Conservation (phyloP, 176 grass and related monocot species). For the Bromus sterilis region DNA sequence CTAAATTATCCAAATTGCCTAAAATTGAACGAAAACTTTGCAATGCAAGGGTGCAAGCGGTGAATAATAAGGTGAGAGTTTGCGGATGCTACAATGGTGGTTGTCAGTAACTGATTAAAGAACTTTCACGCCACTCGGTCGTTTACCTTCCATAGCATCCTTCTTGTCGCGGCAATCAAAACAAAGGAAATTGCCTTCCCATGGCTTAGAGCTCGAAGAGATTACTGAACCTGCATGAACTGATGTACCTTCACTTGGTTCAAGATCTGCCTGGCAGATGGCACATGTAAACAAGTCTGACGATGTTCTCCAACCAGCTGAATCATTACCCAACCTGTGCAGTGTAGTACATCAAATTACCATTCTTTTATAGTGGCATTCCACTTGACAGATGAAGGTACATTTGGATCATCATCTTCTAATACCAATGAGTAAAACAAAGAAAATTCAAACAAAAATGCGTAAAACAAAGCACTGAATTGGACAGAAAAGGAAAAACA, state of each 20-base stretch:
- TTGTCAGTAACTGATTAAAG: constrained; percentile 35
- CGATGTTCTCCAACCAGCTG: constrained; percentile 30
- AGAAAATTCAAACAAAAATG: not conserved
- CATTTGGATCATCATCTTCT: not conserved
- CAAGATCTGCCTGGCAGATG: constrained; percentile 85
- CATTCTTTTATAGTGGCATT: not conserved
- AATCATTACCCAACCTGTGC: constrained; percentile 61
- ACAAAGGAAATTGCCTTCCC: constrained; percentile 92
- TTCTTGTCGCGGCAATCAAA: constrained; percentile 84
- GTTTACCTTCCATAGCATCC: constrained; percentile 98
- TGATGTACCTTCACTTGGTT: constrained; percentile 77
- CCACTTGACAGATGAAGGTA: not conserved
- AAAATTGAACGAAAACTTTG: constrained; percentile 13
- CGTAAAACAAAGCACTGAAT: not conserved
- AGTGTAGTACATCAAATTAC: constrained; percentile 14
- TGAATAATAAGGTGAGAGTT: constrained; percentile 17
- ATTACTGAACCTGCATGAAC: constrained; percentile 78
- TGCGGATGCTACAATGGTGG: constrained; percentile 22
- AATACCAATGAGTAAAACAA: not conserved
- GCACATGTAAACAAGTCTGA: constrained; percentile 74
- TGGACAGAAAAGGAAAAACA: not conserved
- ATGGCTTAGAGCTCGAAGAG: constrained; percentile 76
- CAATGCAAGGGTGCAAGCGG: constrained; percentile 9
- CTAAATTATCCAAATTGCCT: constrained; percentile 14
- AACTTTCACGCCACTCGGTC: constrained; percentile 78